phyloP scores from a whole-genome alignment of 2,329 filamentous ascomycete species.

The Penicillium crustosum region DNA sequence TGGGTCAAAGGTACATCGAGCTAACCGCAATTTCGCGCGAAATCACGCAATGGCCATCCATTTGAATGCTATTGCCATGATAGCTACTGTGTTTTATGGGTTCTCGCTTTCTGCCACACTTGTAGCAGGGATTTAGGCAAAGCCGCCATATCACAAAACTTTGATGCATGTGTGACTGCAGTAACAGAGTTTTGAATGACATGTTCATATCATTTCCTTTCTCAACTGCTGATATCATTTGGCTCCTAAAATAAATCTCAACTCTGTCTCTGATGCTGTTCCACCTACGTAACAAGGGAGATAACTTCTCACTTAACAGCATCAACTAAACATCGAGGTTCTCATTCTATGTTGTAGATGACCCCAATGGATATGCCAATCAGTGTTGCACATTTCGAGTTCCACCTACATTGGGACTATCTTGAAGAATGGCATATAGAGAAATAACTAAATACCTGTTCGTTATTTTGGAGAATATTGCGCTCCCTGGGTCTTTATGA shows the following conservation, averaged over 20 bases:
- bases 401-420: too few species aligned
- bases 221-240: not conserved
- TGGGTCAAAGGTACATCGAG: conserved; percentile 14
- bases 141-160: too few species aligned
- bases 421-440: too few species aligned
- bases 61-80: conserved; percentile 42
- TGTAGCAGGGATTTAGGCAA: not conserved
- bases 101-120: conserved; percentile 26
- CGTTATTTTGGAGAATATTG: too few species aligned
- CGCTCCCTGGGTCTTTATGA: too few species aligned
- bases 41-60: conserved; percentile 47
- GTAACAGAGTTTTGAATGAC: too few species aligned
- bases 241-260: not conserved
- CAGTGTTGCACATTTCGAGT: too few species aligned
- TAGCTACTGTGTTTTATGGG: conserved; percentile 32
- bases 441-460: too few species aligned
- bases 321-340: not conserved
- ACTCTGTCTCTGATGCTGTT: not conserved
- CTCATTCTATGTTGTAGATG: not conserved
- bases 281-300: not conserved
- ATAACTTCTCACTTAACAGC: not conserved
- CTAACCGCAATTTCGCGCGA: conserved; percentile 36
- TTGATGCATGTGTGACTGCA: not conserved
- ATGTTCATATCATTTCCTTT: not conserved
- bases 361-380: too few species aligned